phyloP scores from a whole-genome alignment of 2,329 filamentous ascomycete species.

The Microdochium nivale region DNA sequence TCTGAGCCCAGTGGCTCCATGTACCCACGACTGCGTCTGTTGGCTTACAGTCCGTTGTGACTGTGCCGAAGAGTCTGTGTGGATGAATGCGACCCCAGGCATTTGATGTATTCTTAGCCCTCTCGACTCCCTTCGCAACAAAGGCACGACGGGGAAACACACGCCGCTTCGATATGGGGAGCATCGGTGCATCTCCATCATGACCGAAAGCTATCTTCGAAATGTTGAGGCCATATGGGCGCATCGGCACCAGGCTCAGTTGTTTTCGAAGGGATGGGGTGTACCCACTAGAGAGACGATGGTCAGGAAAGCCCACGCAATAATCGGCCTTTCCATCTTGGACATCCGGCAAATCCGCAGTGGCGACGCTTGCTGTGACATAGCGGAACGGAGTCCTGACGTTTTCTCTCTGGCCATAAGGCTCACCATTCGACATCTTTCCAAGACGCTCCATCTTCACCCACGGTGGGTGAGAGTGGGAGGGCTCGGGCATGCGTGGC shows the following conservation, averaged over 20 bases:
- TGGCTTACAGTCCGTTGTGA: constrained; percentile 45
- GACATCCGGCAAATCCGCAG: constrained; percentile 52
- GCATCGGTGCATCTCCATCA: constrained; percentile 16
- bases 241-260: constrained; percentile 49
- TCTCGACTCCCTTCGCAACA: neutral
- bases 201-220: constrained; percentile 22
- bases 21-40: constrained; percentile 47
- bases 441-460: constrained; percentile 37
- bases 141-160: constrained; percentile 24
- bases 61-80: constrained; percentile 47
- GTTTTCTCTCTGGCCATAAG: constrained; percentile 45
- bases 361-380: constrained; percentile 43
- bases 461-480: constrained; percentile 49
- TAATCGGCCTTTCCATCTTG: constrained; percentile 51
- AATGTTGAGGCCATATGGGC: constrained; percentile 47
- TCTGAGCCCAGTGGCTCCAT: constrained; percentile 57
- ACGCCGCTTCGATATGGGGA: neutral
- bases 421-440: constrained; percentile 46
- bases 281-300: constrained; percentile 40
- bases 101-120: constrained; percentile 17
- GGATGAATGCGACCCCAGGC: constrained; percentile 46
- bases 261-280: constrained; percentile 31
- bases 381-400: constrained; percentile 51
- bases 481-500: constrained; percentile 45
- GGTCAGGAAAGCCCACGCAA: constrained; percentile 61